These are phyloP conservation scores for Aquilaria agallochum DNA, from an alignment of 441 rosid genomes.

Conservation along the genomic window DNA sequence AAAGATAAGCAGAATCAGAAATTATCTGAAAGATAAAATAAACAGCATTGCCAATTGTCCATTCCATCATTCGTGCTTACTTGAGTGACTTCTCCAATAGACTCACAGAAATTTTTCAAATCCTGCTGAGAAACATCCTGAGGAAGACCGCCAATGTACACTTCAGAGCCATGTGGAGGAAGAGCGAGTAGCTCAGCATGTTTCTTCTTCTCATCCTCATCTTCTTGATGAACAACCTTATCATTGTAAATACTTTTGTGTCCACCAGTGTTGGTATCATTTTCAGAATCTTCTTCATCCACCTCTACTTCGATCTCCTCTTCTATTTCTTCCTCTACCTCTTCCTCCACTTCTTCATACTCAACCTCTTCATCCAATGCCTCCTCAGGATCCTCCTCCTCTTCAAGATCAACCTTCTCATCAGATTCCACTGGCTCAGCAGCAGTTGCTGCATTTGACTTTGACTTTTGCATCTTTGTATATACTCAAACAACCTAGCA, in stretches of 20 bases:
- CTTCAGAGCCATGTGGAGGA: conserved; percentile 99
- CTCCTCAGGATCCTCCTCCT: conserved; percentile 75
- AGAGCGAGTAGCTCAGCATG: conserved; percentile 72
- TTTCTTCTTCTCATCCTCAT: conserved; percentile 39
- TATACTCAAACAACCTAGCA: conserved; percentile 78
- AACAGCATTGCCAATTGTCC: conserved; percentile 10
- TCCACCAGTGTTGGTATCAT: conserved; percentile 1
- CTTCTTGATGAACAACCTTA: neutral
- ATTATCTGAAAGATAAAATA: neutral
- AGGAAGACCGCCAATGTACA: conserved; percentile 88
- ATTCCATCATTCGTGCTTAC: conserved; percentile 29
- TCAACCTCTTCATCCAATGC: conserved; percentile 78
- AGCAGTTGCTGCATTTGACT: conserved; percentile 37
- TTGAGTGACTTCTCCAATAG: conserved; percentile 83
- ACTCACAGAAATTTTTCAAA: conserved; percentile 65
- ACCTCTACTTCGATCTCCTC: conserved; percentile 63
- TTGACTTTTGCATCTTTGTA: conserved; percentile 77
- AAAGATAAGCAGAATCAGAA: conserved; percentile 3
- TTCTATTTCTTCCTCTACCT: conserved; percentile 55
- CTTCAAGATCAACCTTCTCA: conserved; percentile 45
- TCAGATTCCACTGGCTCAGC: conserved; percentile 39
- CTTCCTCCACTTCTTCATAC: conserved; percentile 83
- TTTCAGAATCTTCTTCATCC: conserved; percentile 38
- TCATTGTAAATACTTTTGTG: neutral
- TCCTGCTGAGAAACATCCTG: conserved; percentile 70